A percentile compares a stretch with the other conserved stretches of the same genome.
Conservation (phyloP, 176 grass and related monocot species). For the Olyra latifolia region DNA sequence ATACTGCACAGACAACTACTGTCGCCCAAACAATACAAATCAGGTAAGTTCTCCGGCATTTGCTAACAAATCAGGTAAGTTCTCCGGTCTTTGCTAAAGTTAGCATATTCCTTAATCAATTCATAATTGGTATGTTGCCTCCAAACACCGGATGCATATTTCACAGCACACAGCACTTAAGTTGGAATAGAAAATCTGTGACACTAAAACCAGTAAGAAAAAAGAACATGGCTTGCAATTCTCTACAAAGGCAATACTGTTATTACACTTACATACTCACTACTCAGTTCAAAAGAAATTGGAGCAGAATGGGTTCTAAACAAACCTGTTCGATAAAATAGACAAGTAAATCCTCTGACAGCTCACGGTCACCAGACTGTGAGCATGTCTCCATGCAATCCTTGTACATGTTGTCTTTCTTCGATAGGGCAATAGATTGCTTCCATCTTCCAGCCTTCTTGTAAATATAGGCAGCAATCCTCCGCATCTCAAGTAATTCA, state of each 20-base stretch:
- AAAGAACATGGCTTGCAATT: not conserved
- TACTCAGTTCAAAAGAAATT: not conserved
- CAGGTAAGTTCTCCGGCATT: no score
- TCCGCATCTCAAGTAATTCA: conserved; percentile 98
- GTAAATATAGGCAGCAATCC: conserved; percentile 98
- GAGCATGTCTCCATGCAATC: conserved; percentile 99
- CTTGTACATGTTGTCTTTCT: conserved; percentile 98
- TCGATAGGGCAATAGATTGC: conserved; percentile 87
- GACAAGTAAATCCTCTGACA: conserved; percentile 88
- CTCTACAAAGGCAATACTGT: not conserved
- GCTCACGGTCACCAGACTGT: conserved; percentile 84
- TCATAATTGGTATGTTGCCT: not conserved
- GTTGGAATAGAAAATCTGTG: not conserved
- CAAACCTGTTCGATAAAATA: conserved; percentile 97
- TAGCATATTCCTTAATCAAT: conserved; percentile 1
- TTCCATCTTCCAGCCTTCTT: conserved; percentile 99
- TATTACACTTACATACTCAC: not conserved
- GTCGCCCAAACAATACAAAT: conserved; percentile 12
- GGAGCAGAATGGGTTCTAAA: not conserved
- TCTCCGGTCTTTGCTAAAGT: not conserved
- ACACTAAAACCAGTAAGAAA: conserved; percentile 20
- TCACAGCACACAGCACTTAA: not conserved
- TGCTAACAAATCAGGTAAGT: no score
- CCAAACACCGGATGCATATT: not conserved
- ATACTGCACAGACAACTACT: no score